Conservation (phyloP, 1,284 basidiomycete species). For the Leccinum subrobustum region DNA sequence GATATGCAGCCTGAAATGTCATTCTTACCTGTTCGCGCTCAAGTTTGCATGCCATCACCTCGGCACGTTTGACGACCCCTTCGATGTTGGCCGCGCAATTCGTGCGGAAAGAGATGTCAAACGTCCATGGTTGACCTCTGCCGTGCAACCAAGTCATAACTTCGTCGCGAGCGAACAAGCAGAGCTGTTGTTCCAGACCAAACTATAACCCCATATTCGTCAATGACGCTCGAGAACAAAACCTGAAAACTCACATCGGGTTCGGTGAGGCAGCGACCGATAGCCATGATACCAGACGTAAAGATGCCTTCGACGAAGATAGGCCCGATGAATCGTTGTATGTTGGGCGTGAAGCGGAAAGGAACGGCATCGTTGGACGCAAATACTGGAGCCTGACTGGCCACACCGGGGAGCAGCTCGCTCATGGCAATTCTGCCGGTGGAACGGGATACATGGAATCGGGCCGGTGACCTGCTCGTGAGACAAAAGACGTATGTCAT, state of each 20-base stretch:
- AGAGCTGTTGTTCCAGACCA: slow-evolving; percentile 86
- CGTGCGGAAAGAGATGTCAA: slow-evolving; percentile 66
- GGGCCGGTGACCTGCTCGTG: slow-evolving; percentile 78
- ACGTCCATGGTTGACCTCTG: slow-evolving; percentile 48
- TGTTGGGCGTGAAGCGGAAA: slow-evolving; percentile 96
- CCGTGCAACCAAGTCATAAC: slow-evolving; percentile 72
- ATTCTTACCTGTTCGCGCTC: slow-evolving; percentile 74
- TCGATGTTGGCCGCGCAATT: slow-evolving; percentile 77
- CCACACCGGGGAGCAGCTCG: slow-evolving; percentile 79
- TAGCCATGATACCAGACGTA: slow-evolving; percentile 85
- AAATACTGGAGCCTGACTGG: slow-evolving; percentile 61
- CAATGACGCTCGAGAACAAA: background rate
- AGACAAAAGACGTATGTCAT: slow-evolving; percentile 91
- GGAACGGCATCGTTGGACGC: slow-evolving; percentile 86
- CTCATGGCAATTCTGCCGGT: slow-evolving; percentile 91
- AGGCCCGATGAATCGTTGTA: slow-evolving; percentile 92
- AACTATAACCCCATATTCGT: slow-evolving; percentile 48
- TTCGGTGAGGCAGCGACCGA: slow-evolving; percentile 87
- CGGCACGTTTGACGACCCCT: slow-evolving; percentile 81
- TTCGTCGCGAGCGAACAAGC: slow-evolving; percentile 92
- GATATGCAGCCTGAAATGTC: background rate
- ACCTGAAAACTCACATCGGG: slow-evolving; percentile 68
- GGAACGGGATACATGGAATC: slow-evolving; percentile 88
- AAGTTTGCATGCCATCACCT: slow-evolving; percentile 80
- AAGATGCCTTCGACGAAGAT: slow-evolving; percentile 90